Conservation (phyloP, 169 alveolate species). For the Nephromyces sp. region DNA sequence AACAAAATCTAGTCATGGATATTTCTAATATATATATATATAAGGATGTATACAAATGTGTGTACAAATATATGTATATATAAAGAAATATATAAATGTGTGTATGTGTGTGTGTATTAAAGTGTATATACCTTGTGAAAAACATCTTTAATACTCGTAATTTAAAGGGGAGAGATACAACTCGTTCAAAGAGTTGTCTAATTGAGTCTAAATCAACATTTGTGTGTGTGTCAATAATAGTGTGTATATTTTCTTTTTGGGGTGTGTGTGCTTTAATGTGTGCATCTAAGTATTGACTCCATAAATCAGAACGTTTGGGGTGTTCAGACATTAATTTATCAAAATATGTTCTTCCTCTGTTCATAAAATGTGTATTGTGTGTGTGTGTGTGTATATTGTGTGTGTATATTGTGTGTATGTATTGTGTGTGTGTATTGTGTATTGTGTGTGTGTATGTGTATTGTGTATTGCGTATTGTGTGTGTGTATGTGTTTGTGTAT, state of each 20-base stretch:
- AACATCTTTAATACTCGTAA: constrained; percentile 52
- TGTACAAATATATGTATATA: no score
- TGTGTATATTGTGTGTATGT: not conserved
- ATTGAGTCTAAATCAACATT: constrained; percentile 11
- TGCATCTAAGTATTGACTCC: constrained; percentile 56
- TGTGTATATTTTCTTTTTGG: not conserved
- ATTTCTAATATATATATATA: no score
- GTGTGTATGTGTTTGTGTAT: not conserved
- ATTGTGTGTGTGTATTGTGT: not conserved
- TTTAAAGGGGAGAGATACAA: constrained; percentile 25
- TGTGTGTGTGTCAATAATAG: not conserved
- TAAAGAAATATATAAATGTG: no score
- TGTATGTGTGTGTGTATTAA: no score
- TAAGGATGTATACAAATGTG: no score
- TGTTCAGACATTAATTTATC: constrained; percentile 48
- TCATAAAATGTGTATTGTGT: not conserved
- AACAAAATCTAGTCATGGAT: no score
- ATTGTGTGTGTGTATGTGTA: not conserved
- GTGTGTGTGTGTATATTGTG: not conserved
- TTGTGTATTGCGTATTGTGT: not conserved
- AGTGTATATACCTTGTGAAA: constrained; percentile 52
- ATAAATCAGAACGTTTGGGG: constrained; percentile 51
- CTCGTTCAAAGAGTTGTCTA: constrained; percentile 34
- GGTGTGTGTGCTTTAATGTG: constrained; percentile 38
- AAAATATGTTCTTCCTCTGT: constrained; percentile 44